Conservation (phyloP, 2,329 filamentous ascomycete genomes). For the Nemania sp. region DNA sequence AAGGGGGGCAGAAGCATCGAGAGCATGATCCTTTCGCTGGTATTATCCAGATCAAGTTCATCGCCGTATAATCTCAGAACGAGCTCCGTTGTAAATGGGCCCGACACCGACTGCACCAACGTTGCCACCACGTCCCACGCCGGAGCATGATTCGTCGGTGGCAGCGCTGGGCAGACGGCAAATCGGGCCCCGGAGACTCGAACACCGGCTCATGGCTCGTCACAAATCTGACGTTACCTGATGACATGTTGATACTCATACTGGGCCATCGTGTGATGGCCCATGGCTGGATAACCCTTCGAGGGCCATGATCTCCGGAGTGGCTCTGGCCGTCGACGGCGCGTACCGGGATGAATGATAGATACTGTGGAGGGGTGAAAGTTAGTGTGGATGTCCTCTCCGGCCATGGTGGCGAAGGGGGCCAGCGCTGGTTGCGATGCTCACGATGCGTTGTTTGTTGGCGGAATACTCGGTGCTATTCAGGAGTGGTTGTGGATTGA, state of each 20-base stretch:
- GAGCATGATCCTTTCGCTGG: conserved; percentile 99
- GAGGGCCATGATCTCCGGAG: conserved; percentile 33
- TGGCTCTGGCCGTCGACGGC: conserved; percentile 30
- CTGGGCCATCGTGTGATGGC: conserved; percentile 28
- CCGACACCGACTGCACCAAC: conserved; percentile 2
- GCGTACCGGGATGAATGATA: conserved; percentile 35
- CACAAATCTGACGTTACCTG: conserved; percentile 41
- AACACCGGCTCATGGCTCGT: conserved; percentile 45
- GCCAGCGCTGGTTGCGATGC: conserved; percentile 26
- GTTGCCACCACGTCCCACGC: background rate
- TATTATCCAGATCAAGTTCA: conserved; percentile 98
- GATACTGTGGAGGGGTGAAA: conserved; percentile 21
- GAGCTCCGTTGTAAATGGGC: conserved; percentile 32
- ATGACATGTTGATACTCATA: conserved; percentile 37
- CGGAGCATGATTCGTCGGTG: background rate
- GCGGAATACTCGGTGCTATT: background rate
- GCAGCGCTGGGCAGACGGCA: conserved; percentile 12
- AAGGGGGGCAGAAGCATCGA: conserved; percentile 47
- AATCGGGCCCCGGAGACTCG: conserved; percentile 37
- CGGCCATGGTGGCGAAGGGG: conserved; percentile 4
- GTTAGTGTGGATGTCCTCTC: conserved; percentile 21
- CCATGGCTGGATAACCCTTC: conserved; percentile 37
- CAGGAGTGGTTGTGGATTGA: background rate
- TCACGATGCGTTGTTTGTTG: conserved; percentile 29
- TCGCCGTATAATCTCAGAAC: conserved; percentile 87